phyloP scores from a whole-genome alignment of 495 filamentous ascomycete genomes.

The Filosporella fistucella region DNA sequence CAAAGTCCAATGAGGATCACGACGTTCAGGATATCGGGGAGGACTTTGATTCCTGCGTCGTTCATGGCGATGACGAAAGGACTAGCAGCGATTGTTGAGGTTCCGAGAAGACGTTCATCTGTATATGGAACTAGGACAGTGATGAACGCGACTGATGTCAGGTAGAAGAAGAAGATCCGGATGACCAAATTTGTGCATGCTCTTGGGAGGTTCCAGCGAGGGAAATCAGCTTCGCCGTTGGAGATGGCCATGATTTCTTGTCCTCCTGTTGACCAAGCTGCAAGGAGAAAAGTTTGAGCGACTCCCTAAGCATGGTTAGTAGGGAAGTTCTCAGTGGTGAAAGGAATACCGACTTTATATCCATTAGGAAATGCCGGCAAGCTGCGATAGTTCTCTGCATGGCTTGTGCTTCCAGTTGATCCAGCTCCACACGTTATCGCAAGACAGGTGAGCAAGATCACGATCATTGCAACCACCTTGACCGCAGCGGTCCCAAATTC shows the following conservation, averaged over 20 bases:
- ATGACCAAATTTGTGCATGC: too few species aligned
- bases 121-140: conserved; percentile 71
- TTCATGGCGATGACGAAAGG: conserved; percentile 71
- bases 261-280: too few species aligned
- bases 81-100: conserved; percentile 53
- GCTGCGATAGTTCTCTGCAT: too few species aligned
- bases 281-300: too few species aligned
- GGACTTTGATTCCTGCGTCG: conserved; percentile 58
- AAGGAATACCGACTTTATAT: too few species aligned
- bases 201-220: too few species aligned
- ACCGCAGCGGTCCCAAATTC: conserved; percentile 41
- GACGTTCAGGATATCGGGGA: conserved; percentile 69
- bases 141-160: conserved; percentile 67
- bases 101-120: conserved; percentile 29
- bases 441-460: conserved; percentile 48
- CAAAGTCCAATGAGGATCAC: conserved; percentile 68
- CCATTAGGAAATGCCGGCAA: too few species aligned
- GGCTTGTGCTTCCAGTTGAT: conserved; percentile 30
- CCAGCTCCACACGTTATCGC: conserved; percentile 30
- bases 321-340: too few species aligned
- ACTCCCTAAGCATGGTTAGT: too few species aligned
- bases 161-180: conserved; percentile 76
- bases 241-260: too few species aligned
- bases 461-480: conserved; percentile 36
- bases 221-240: too few species aligned